Base-by-base conservation (phyloP, 2,329 filamentous ascomycete genomes). In the Paracamarosporium sp. region DNA sequence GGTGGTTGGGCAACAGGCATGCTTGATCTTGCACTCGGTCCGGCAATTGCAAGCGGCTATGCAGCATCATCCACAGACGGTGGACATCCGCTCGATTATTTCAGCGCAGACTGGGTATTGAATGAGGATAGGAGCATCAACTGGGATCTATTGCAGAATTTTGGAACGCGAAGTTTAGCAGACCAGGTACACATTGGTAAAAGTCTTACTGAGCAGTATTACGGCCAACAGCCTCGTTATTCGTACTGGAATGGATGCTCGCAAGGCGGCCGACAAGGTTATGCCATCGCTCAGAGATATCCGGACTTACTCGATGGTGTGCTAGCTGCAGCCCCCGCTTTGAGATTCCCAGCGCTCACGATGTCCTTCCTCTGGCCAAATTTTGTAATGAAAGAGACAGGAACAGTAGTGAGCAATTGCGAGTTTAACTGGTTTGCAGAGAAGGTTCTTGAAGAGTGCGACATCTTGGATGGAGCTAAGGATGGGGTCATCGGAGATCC, bases 171-270 rank as follows among this genome's bases (percentile, higher is more conserved):
- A 1, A 61, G 69, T 3, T 40, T 78, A 9, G 59, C 72, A 12
- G 76, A 78, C n/a, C 52, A 48, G 33, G 36, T 55, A 1, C 22
- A 53, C 17, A 63, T 75, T 28, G 55, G 41, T 1, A 76, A 76
- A 59, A 50, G 55, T 22, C 56, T 69, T 41, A 52, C 50, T n/a
- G 59, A 57, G 35, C 60, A 6, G 64, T 67, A 68, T 53, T 79
- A 78, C 50, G 70, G 73, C 8, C 28, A 60, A 43, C 8, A 55
- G 13, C 61, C 72, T 0, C 51, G 59, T 13, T 73, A 68, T 45
- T 75, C 71, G 8, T 75, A 76, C 53, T 76, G 67, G 56, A 69
- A 61, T 33, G 74, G 68, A 56, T 76, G 75, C 48, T 76, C 74
- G 0, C 64, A 69, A 41, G 73, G 74, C 20, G 74, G 75, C 0